phyloP scores from a whole-genome alignment of 345 rosid genomes.

The Lepidium africanum region DNA sequence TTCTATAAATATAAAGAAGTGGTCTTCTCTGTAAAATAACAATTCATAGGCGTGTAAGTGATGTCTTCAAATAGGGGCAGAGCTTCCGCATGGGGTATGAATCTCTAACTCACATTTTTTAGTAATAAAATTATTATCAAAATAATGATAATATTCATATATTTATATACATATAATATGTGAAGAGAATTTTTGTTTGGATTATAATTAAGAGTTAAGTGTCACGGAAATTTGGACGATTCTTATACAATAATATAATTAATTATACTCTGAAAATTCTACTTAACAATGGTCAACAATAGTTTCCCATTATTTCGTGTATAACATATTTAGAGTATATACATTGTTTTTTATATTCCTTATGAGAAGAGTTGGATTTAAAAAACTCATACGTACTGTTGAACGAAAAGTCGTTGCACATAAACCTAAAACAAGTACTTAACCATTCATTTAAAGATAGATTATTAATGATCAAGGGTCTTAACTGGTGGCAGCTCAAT shows the following conservation, averaged over 20 bases:
- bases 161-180: neutral
- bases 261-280: neutral
- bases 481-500: too few relatives aligned
- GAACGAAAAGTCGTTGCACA: neutral
- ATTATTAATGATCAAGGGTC: neutral
- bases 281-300: neutral
- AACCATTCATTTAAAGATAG: neutral
- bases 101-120: constrained; percentile 6
- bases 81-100: constrained; percentile 25
- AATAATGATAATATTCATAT: neutral
- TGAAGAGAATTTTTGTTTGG: constrained; percentile 16
- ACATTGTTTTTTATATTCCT: neutral
- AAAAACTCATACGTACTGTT: neutral
- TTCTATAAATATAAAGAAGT: neutral
- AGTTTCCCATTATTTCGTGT: neutral
- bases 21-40: constrained; percentile 1
- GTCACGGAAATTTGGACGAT: constrained; percentile 21
- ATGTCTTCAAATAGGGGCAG: constrained; percentile 5
- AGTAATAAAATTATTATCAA: neutral
- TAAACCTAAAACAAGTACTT: neutral
- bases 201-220: constrained; percentile 10
- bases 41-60: constrained; percentile 17
- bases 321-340: neutral
- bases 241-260: constrained; percentile 1
- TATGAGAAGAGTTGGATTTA: neutral